Base-by-base conservation (phyloP, 257 asterid genomes). In the Perilla frutescens region DNA sequence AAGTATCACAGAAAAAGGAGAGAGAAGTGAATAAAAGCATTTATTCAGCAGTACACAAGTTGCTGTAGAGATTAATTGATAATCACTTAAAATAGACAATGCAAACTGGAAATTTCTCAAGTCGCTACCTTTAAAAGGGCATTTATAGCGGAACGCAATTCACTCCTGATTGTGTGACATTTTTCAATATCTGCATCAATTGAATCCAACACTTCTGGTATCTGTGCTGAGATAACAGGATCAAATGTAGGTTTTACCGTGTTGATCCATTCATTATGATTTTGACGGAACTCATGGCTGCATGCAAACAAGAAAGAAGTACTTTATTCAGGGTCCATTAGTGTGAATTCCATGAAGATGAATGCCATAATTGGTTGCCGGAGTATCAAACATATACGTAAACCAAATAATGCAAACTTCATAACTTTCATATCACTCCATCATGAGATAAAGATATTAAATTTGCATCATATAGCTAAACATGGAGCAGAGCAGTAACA, bases 211-310 rank as follows among this genome's bases (percentile, higher is more conserved):
- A 60, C 84, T 60, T 74, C 85, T 15, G 74, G 71, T 60, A 89
- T 15, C 67, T 90, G 89, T 7, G 87, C 80, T 47, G 87, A 84
- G 74, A 86, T 81, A 76, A 77, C 77, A 78, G 98, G 96, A 82
- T 86, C 96, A 61, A 90, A 55, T 34, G 78, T 73, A 58, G 97
- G 97, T 73, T 85, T 95, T 70, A 63, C 91, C 1, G 88, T 70
- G 74, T 88, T 62, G 40, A 95, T 85, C 99, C 99, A 95, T 70
- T 90, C 97, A 34, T 68, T 61, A 71, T 95, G 97, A 79, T 84
- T 82, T 81, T 82, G 86, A 50, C 84, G 85, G 89, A 95, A 95
- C 76, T 95, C 98, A 36, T 88, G 85, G 75, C 99, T 95, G 87
- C 72, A 84, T 40, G 62, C 14, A 75, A 75, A 71, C 26, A 41